Percentiles rank a stretch among this genome's conserved stretches.
Conservation (phyloP, 2,329 filamentous ascomycete species). For the Pestalotiopsis sp. region DNA sequence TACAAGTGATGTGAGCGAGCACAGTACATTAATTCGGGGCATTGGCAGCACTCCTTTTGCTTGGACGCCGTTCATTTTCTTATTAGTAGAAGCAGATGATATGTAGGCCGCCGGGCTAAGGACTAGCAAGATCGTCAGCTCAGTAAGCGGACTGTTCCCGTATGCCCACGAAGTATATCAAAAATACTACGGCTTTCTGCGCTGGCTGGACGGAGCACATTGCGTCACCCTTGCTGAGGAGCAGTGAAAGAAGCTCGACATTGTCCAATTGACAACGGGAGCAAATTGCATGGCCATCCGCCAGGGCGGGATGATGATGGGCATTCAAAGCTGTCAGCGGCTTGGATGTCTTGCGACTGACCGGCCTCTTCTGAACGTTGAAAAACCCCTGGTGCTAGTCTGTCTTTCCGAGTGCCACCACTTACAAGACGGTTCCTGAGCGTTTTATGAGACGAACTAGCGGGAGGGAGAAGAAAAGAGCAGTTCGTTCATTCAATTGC, state of each 20-base stretch:
- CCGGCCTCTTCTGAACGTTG: neutral
- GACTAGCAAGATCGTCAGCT: neutral
- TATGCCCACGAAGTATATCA: neutral
- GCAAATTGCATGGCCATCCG: neutral
- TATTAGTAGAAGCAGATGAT: neutral
- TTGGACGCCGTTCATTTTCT: neutral
- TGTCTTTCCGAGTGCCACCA: neutral
- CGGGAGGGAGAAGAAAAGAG: neutral
- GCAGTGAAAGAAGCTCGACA: neutral
- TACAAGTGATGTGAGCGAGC: neutral
- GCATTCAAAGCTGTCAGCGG: neutral
- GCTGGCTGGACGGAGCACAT: neutral
- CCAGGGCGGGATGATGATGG: neutral
- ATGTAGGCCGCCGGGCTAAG: neutral
- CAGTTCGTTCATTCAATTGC: neutral
- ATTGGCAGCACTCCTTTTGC: neutral
- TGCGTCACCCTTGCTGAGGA: neutral
- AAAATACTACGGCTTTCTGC: neutral
- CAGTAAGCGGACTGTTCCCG: neutral
- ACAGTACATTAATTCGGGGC: neutral
- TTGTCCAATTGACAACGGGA: neutral
- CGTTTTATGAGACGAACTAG: slow-evolving; percentile 1
- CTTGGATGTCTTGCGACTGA: neutral
- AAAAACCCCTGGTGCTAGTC: neutral
- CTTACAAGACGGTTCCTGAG: neutral